These are phyloP conservation scores for Podospora pseudopauciseta DNA, from an alignment of 495 filamentous ascomycete genomes.

Conservation along the genomic window DNA sequence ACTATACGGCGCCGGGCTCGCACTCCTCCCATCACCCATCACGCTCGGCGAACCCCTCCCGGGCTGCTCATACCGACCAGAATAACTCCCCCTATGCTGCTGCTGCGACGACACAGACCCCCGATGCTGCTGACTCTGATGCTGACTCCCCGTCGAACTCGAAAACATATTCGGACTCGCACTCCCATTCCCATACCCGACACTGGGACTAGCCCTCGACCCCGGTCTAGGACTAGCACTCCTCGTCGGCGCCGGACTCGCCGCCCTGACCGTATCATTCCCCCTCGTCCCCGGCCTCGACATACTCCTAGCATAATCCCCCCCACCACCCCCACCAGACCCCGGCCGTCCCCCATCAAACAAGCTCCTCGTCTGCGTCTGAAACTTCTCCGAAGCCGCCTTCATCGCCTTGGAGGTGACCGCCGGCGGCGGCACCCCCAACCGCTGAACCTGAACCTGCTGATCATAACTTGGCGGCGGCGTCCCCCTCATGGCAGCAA, in stretches of 20 bases:
- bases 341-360: constrained; percentile 54
- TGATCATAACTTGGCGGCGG: constrained; percentile 85
- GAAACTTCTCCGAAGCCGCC: constrained; percentile 81
- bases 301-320: constrained; percentile 7
- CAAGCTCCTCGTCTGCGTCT: constrained; percentile 77
- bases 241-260: constrained; percentile 49
- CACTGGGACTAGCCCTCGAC: neutral
- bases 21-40: constrained; percentile 30
- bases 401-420: constrained; percentile 93
- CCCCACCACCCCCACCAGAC: constrained; percentile 30
- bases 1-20: constrained; percentile 48
- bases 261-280: constrained; percentile 48
- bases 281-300: constrained; percentile 23
- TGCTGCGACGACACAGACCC: neutral
- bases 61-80: neutral
- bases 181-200: neutral
- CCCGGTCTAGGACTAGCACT: neutral
- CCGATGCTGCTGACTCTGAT: constrained; percentile 11
- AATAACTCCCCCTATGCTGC: neutral
- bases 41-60: neutral
- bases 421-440: constrained; percentile 87
- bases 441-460: constrained; percentile 63
- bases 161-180: neutral
- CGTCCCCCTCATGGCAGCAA: constrained; percentile 58
- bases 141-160: neutral